Conservation (phyloP, 2,329 filamentous ascomycete genomes). For the Phialophora chinensis region DNA sequence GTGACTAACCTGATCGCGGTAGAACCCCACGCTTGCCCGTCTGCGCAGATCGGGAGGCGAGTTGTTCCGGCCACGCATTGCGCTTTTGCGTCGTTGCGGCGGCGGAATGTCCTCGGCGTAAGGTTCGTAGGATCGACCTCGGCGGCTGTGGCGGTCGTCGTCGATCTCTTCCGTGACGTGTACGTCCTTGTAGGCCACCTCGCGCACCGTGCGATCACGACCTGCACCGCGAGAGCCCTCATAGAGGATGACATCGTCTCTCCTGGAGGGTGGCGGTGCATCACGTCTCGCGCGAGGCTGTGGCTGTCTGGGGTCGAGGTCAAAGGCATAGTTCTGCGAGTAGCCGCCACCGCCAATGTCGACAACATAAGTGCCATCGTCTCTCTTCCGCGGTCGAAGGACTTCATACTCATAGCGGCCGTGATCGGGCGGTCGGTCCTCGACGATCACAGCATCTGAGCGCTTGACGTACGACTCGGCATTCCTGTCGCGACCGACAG, state of each 20-base stretch:
- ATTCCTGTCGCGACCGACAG: constrained; percentile 31
- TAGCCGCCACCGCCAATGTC: constrained; percentile 20
- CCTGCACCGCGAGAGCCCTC: constrained; percentile 12
- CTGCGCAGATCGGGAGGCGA: constrained; percentile 23
- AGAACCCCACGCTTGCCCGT: constrained; percentile 34
- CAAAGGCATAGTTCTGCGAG: constrained; percentile 19
- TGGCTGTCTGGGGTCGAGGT: constrained; percentile 15
- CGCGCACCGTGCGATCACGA: constrained; percentile 20
- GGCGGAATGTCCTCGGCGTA: constrained; percentile 23
- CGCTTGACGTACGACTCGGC: constrained; percentile 34
- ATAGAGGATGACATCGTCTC: constrained; percentile 27
- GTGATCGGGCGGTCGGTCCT: constrained; percentile 20
- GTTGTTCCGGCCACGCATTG: constrained; percentile 31
- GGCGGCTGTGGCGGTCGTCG: constrained; percentile 25
- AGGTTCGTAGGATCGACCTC: constrained; percentile 19
- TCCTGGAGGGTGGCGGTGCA: constrained; percentile 2
- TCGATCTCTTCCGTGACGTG: constrained; percentile 35
- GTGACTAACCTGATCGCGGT: constrained; percentile 30
- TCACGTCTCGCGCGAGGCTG: constrained; percentile 18
- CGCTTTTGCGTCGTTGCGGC: constrained; percentile 20
- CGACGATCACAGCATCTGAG: constrained; percentile 28
- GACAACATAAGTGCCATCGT: constrained; percentile 33
- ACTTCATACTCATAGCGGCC: constrained; percentile 34
- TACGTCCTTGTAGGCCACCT: constrained; percentile 30
- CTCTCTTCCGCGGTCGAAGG: constrained; percentile 29